Evolutionary conservation across 768 basidiomycete species (phyloP).

Genomic region (Boletus sp.): DNA sequence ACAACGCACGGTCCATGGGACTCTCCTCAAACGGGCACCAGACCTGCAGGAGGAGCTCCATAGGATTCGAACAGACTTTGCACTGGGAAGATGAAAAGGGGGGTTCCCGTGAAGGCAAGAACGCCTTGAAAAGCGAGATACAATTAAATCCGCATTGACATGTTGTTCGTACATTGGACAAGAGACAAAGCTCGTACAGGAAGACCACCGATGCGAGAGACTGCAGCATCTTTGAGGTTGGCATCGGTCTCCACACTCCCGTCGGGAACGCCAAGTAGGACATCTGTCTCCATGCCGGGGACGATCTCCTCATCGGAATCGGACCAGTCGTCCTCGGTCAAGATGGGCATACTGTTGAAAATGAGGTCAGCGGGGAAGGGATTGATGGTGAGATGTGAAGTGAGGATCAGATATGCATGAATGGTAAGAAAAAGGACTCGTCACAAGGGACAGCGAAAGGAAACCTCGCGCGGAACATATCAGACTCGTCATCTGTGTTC

Average conservation of each 20-base stretch:
- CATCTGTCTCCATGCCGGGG: conserved; percentile 62
- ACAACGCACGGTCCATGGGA: conserved; percentile 79
- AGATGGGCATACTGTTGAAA: conserved; percentile 37
- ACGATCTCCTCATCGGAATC: conserved; percentile 70
- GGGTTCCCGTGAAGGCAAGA: conserved; percentile 63
- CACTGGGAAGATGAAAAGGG: conserved; percentile 63
- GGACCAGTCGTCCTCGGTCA: conserved; percentile 64
- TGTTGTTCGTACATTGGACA: conserved; percentile 42
- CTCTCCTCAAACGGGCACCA: conserved; percentile 90
- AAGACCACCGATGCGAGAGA: conserved; percentile 86
- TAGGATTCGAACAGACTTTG: conserved; percentile 64
- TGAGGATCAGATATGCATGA: conserved; percentile 84
- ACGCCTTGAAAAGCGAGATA: conserved; percentile 58
- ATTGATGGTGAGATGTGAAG: not conserved
- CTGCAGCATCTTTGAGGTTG: conserved; percentile 72
- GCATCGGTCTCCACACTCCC: conserved; percentile 54
- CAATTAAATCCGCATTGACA: conserved; percentile 44
- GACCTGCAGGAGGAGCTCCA: conserved; percentile 82
- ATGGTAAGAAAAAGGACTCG: conserved; percentile 75
- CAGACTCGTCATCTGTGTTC: conserved; percentile 82
- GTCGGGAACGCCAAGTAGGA: conserved; percentile 79
- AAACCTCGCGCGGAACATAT: conserved; percentile 55
- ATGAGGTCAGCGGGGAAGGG: conserved; percentile 5
- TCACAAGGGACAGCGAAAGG: conserved; percentile 55
- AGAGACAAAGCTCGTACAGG: conserved; percentile 68